phyloP scores from a whole-genome alignment of 2,329 filamentous ascomycete species.

The Alternaria solani region DNA sequence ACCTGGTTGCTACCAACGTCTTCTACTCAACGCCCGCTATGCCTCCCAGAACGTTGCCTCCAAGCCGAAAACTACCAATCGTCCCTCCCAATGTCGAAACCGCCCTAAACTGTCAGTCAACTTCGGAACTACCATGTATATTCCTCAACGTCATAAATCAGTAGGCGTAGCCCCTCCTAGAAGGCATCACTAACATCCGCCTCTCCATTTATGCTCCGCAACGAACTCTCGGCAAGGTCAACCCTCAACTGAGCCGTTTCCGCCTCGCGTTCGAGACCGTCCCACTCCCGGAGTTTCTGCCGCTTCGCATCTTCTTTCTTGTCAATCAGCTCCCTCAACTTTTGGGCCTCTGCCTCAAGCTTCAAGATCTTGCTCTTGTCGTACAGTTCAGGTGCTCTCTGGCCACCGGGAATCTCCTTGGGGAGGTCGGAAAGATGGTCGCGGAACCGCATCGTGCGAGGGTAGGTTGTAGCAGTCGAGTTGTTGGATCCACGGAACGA shows the following conservation, averaged over 20 bases:
- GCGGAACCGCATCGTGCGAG: slow-evolving; percentile 57
- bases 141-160: background rate
- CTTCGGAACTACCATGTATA: background rate
- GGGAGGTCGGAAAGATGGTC: slow-evolving; percentile 55
- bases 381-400: slow-evolving; percentile 53
- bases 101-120: background rate
- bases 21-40: slow-evolving; percentile 21
- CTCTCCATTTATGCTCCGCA: slow-evolving; percentile 54
- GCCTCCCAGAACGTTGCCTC: slow-evolving; percentile 17
- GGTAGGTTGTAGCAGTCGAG: slow-evolving; percentile 56
- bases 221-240: slow-evolving; percentile 57
- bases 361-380: slow-evolving; percentile 55
- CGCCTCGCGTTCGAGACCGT: slow-evolving; percentile 54
- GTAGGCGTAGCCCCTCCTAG: slow-evolving; percentile 24
- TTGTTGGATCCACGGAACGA: slow-evolving; percentile 55
- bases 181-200: slow-evolving; percentile 50
- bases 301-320: slow-evolving; percentile 57
- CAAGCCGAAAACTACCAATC: slow-evolving; percentile 11
- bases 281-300: slow-evolving; percentile 57
- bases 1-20: slow-evolving; percentile 5
- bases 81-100: background rate
- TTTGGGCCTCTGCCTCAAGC: slow-evolving; percentile 58
- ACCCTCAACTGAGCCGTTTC: slow-evolving; percentile 55
- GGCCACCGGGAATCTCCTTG: slow-evolving; percentile 55
- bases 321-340: slow-evolving; percentile 55